These are phyloP conservation scores for Talaromyces albobiverticillius DNA, from an alignment of 2,329 filamentous ascomycete species.

Conservation along the genomic window DNA sequence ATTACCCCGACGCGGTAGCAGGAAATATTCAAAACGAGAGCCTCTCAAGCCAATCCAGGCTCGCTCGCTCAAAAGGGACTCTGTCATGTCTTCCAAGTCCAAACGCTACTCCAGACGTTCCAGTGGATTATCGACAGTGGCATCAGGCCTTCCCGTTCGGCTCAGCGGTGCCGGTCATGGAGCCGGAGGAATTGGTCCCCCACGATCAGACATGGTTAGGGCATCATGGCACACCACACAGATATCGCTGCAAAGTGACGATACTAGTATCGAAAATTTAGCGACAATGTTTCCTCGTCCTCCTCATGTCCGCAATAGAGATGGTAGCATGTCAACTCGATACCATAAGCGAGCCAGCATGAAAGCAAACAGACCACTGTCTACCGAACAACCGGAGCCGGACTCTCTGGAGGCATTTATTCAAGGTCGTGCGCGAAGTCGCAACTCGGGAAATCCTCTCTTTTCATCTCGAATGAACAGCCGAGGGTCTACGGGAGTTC, in stretches of 20 bases:
- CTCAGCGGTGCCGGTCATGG: slow-evolving; percentile 43
- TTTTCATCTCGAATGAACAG: slow-evolving; percentile 35
- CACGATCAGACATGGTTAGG: slow-evolving; percentile 32
- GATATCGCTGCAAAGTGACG: slow-evolving; percentile 32
- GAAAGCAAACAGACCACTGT: slow-evolving; percentile 28
- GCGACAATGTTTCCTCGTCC: slow-evolving; percentile 36
- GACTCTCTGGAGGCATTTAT: slow-evolving; percentile 39
- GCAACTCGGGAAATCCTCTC: slow-evolving; percentile 37
- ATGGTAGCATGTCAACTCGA: slow-evolving; percentile 26
- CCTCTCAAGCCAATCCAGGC: slow-evolving; percentile 35
- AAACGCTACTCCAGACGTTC: slow-evolving; percentile 36
- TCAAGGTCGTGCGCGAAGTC: slow-evolving; percentile 35
- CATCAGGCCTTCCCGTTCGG: slow-evolving; percentile 37
- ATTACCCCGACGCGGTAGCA: slow-evolving; percentile 26
- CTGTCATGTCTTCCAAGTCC: slow-evolving; percentile 33
- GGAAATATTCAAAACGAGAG: slow-evolving; percentile 31
- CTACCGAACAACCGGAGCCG: slow-evolving; percentile 31
- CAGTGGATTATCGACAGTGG: slow-evolving; percentile 36
- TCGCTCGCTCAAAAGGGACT: slow-evolving; percentile 35
- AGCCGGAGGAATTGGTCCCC: slow-evolving; percentile 36
- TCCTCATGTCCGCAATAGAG: slow-evolving; percentile 23
- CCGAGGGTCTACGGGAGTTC: slow-evolving; percentile 30
- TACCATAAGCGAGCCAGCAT: slow-evolving; percentile 27
- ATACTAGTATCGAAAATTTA: slow-evolving; percentile 33
- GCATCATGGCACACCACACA: slow-evolving; percentile 39